phyloP scores from a whole-genome alignment of 805 yeast species.

The Cyberlindnera veronae region DNA sequence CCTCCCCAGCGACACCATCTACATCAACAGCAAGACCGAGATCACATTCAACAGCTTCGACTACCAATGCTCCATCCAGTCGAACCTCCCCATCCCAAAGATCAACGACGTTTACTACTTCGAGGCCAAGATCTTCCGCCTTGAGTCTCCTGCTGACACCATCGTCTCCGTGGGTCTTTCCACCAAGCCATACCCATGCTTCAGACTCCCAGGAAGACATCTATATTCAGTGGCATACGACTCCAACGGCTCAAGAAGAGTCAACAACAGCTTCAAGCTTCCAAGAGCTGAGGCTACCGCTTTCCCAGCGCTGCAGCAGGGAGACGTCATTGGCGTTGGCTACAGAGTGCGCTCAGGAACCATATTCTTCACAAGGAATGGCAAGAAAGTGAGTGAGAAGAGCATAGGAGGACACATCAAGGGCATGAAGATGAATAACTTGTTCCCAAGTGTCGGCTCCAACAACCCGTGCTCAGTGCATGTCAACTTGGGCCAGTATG shows the following conservation, averaged over 20 bases:
- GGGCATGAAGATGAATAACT: slow-evolving; percentile 67
- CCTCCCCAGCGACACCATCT: slow-evolving; percentile 46
- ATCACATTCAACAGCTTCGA: slow-evolving; percentile 29
- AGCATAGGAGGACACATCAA: slow-evolving; percentile 20
- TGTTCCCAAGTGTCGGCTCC: slow-evolving; percentile 38
- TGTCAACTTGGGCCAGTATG: slow-evolving; percentile 73
- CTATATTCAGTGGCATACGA: slow-evolving; percentile 71
- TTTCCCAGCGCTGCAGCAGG: slow-evolving; percentile 54
- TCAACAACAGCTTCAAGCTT: slow-evolving; percentile 55
- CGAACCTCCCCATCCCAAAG: slow-evolving; percentile 42
- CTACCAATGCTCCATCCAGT: slow-evolving; percentile 38
- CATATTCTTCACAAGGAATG: slow-evolving; percentile 89
- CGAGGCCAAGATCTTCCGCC: slow-evolving; percentile 56
- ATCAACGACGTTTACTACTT: slow-evolving; percentile 64
- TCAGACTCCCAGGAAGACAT: slow-evolving; percentile 71
- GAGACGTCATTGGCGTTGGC: slow-evolving; percentile 94
- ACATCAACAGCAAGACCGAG: slow-evolving; percentile 45
- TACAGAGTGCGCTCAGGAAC: slow-evolving; percentile 78
- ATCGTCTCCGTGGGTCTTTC: slow-evolving; percentile 63
- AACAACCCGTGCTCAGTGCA: slow-evolving; percentile 36
- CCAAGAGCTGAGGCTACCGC: slow-evolving; percentile 25
- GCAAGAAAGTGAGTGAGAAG: slow-evolving; percentile 57
- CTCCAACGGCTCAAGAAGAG: slow-evolving; percentile 64
- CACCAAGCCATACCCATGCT: slow-evolving; percentile 72
- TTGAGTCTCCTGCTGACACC: slow-evolving; percentile 33